These are phyloP conservation scores for Trypanosoma brucei DNA, from an alignment of 208 protist genomes.

Conservation along the genomic window DNA sequence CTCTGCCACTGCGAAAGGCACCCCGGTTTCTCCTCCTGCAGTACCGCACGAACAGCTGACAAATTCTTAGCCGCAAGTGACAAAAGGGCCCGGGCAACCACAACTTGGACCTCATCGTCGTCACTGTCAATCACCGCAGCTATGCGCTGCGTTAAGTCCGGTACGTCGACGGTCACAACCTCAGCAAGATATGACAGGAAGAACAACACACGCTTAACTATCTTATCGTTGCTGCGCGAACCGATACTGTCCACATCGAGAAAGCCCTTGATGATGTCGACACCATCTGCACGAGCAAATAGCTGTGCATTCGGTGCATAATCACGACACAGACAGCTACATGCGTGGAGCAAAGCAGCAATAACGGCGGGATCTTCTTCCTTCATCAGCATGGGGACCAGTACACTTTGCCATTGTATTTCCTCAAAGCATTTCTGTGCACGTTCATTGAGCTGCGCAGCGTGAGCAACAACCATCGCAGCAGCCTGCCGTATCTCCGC, in stretches of 20 bases:
- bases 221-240: slow-evolving; percentile 24
- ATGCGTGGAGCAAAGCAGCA: slow-evolving; percentile 52
- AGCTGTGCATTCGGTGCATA: slow-evolving; percentile 33
- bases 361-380: slow-evolving; percentile 24
- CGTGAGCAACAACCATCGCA: slow-evolving; percentile 35
- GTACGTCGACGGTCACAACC: slow-evolving; percentile 25
- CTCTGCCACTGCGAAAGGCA: slow-evolving; percentile 32
- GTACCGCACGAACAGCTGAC: slow-evolving; percentile 18
- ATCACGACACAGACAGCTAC: slow-evolving; percentile 71
- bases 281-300: slow-evolving; percentile 37
- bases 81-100: slow-evolving; percentile 33
- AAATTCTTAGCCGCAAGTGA: slow-evolving; percentile 28
- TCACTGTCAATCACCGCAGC: slow-evolving; percentile 14
- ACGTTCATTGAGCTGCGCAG: slow-evolving; percentile 58
- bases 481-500: slow-evolving; percentile 19
- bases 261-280: slow-evolving; percentile 13
- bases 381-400: slow-evolving; percentile 15
- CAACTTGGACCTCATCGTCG: slow-evolving; percentile 34
- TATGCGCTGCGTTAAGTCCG: slow-evolving; percentile 25
- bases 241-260: neutral
- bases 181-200: slow-evolving; percentile 49
- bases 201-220: slow-evolving; percentile 39
- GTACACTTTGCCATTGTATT: slow-evolving; percentile 23
- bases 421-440: slow-evolving; percentile 48
- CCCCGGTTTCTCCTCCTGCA: slow-evolving; percentile 30